Conservation (phyloP, 805 yeast species). For the Pichia kluyveri region DNA sequence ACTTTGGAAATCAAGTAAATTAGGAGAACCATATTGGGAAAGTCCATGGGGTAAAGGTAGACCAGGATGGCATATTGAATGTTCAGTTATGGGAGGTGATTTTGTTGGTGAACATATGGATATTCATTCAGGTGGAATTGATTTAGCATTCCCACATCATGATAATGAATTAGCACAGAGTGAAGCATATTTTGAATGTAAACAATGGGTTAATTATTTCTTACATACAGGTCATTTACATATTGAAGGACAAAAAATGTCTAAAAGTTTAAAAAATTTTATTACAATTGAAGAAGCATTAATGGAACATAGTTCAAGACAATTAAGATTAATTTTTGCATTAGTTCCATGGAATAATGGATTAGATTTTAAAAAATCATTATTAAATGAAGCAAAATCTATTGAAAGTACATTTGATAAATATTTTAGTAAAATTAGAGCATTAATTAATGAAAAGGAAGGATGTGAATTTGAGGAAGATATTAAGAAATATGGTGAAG, state of each 20-base stretch:
- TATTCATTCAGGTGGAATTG: slow-evolving; percentile 95
- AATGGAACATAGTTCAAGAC: slow-evolving; percentile 60
- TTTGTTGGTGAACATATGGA: slow-evolving; percentile 78
- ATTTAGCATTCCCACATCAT: slow-evolving; percentile 97
- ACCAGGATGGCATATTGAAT: slow-evolving; percentile 99
- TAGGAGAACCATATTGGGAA: slow-evolving; percentile 95
- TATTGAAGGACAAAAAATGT: slow-evolving; percentile 98
- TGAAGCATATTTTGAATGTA: slow-evolving; percentile 82
- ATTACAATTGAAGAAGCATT: slow-evolving; percentile 91
- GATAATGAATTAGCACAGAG: slow-evolving; percentile 97
- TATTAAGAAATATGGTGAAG: slow-evolving; percentile 49
- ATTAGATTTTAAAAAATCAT: slow-evolving; percentile 80
- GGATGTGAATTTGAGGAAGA: slow-evolving; percentile 30
- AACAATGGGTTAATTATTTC: slow-evolving; percentile 96
- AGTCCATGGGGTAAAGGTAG: slow-evolving; percentile 97
- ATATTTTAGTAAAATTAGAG: slow-evolving; percentile 82
- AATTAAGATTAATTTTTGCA: slow-evolving; percentile 84
- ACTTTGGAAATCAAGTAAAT: slow-evolving; percentile 91
- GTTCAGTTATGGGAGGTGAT: slow-evolving; percentile 97
- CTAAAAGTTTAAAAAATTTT: slow-evolving; percentile 88
- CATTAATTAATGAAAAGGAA: slow-evolving; percentile 58
- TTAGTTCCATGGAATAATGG: slow-evolving; percentile 89
- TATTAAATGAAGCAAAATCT: slow-evolving; percentile 68
- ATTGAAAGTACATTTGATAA: slow-evolving; percentile 68
- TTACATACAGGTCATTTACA: slow-evolving; percentile 96